Evolutionary conservation across 768 basidiomycete genomes (phyloP).

Genomic region (Suillus cothurnatus): DNA sequence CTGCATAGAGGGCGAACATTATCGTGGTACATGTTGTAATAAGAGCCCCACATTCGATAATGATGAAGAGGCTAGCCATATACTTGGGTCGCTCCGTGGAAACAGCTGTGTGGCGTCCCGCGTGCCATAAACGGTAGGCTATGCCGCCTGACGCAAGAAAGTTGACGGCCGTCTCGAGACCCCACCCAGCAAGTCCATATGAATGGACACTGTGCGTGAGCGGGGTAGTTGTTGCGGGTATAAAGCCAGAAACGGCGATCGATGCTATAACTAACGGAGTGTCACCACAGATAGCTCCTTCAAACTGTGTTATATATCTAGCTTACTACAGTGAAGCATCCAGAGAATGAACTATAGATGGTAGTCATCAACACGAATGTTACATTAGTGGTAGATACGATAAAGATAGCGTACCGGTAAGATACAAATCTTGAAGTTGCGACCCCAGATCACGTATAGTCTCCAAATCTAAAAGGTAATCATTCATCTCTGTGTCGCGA

Average conservation of each 20-base stretch:
- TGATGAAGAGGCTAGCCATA: constrained; percentile 18
- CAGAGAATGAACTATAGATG: constrained; percentile 17
- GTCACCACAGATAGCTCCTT: too few relatives aligned
- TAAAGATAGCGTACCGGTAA: constrained; percentile 16
- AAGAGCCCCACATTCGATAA: constrained; percentile 23
- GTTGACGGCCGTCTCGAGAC: constrained; percentile 16
- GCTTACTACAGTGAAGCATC: constrained; percentile 20
- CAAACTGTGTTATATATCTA: background rate
- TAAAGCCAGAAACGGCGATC: constrained; percentile 20
- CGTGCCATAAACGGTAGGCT: constrained; percentile 17
- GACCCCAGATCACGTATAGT: constrained; percentile 23
- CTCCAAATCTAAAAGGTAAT: constrained; percentile 25
- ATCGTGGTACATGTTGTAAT: constrained; percentile 10
- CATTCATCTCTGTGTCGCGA: background rate
- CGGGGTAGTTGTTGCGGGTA: constrained; percentile 12
- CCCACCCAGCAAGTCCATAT: constrained; percentile 18
- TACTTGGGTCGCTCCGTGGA: constrained; percentile 11
- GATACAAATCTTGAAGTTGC: constrained; percentile 14
- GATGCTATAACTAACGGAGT: constrained; percentile 12
- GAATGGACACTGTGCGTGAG: background rate
- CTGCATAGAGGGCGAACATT: constrained; percentile 16
- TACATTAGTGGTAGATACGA: background rate
- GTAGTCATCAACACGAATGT: background rate
- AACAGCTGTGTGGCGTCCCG: constrained; percentile 12
- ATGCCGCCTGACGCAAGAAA: constrained; percentile 20